These are phyloP conservation scores for Penicillium angulare DNA, from an alignment of 495 filamentous ascomycete species.

Conservation along the genomic window DNA sequence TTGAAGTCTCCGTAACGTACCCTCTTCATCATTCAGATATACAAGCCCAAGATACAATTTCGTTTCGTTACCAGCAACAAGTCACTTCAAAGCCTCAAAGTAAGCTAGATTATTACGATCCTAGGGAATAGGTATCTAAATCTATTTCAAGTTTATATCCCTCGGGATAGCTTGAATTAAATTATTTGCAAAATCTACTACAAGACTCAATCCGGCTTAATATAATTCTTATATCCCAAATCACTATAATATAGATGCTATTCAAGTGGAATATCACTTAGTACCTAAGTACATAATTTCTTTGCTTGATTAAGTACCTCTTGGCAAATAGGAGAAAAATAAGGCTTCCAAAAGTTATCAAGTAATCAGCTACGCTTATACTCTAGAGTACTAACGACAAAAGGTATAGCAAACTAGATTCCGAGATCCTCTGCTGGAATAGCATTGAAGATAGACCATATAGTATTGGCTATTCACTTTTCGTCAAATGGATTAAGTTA, in stretches of 20 bases:
- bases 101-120: conserved; percentile 28
- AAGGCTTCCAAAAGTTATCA: conserved; percentile 19
- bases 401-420: conserved; percentile 42
- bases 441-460: conserved; percentile 29
- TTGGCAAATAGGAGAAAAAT: conserved; percentile 32
- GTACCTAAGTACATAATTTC: conserved; percentile 25
- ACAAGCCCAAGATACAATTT: conserved; percentile 39
- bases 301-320: conserved; percentile 32
- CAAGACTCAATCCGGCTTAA: conserved; percentile 33
- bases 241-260: conserved; percentile 51
- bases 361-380: conserved; percentile 5
- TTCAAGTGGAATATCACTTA: conserved; percentile 33
- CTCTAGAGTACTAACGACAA: conserved; percentile 37
- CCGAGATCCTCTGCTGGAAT: conserved; percentile 43
- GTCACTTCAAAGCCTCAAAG: conserved; percentile 30
- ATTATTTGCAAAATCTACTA: conserved; percentile 31
- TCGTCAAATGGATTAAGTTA: conserved; percentile 41
- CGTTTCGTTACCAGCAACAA: conserved; percentile 9
- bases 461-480: conserved; percentile 23
- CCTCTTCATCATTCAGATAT: conserved; percentile 38
- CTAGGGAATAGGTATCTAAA: conserved; percentile 46
- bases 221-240: conserved; percentile 36
- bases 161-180: neutral
- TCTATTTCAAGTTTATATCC: conserved; percentile 23
- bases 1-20: conserved; percentile 35